Evolutionary conservation across 441 rosid genomes (phyloP), one percentile per base, ranked within the genome.

Genomic region (Erysimum cheiri): DNA sequence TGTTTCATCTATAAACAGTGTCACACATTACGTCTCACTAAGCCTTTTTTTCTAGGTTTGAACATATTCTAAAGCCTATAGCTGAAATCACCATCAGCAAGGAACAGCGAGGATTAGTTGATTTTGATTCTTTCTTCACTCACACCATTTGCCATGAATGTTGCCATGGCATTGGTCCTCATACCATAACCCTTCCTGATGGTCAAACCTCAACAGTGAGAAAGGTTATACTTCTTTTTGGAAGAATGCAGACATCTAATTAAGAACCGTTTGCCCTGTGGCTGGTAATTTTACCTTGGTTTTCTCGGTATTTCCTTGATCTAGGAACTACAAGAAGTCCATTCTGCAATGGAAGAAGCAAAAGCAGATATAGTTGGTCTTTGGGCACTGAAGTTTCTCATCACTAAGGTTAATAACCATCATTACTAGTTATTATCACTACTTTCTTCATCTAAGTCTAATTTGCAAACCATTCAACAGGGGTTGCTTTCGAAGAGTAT

Each of bases 331-430:
- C 96, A 88, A 83, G 97, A 95, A 72, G 85, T 95, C 57, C 86
- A 92, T 82, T 92, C 96, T 5, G 83, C 98, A 73, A 58, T 95
- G 85, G 98, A 92, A 83, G 98, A 92, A 85, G 98, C 94, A 72
- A 92, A 95, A 82, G 99, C 98, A 55, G 98, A 95, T 76, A 90
- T 95, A 62, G 99, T 90, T 81, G 99, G 98, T 46, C 92, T 95
- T 70, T 95, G 99, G 99, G 97, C 99, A 14, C 83, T 95, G 47
- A 92, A 77, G 73, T 90, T 92, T 77, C 80, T 95, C 63, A 90
- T 95, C 65, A 31, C 70, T 60, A 82, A 84, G 97, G 99, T 92
- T 7, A 68, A 77, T 75, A 2, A 61, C 56, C 63, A 62, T 46
- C 41, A 43, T 29, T 28, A 44, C 54, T 68, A 49, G 31, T 72